phyloP scores from a whole-genome alignment of 805 yeast genomes.

The Metschnikowia corniflorae region DNA sequence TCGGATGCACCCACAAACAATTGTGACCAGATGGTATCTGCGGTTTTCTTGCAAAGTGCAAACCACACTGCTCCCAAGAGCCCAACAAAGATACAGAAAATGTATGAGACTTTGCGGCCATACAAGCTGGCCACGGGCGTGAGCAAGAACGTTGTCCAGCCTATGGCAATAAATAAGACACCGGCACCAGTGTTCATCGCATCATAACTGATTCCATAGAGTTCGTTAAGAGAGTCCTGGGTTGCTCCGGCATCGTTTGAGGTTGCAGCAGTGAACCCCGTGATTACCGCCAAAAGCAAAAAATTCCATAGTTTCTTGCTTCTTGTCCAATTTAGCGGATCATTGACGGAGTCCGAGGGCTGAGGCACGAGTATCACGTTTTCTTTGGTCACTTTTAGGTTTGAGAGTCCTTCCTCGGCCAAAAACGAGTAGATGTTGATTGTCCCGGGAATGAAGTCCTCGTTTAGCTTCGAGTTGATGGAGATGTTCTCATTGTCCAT shows the following conservation, averaged over 20 bases:
- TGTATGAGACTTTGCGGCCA: slow-evolving; percentile 63
- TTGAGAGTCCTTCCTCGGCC: slow-evolving; percentile 12
- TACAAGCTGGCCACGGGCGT: slow-evolving; percentile 69
- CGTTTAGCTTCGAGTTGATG: too few relatives aligned
- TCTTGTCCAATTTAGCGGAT: slow-evolving; percentile 44
- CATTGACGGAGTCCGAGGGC: slow-evolving; percentile 48
- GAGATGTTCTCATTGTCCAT: too few relatives aligned
- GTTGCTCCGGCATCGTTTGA: slow-evolving; percentile 73
- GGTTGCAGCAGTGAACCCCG: slow-evolving; percentile 69
- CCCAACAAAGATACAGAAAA: slow-evolving; percentile 59
- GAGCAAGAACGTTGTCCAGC: slow-evolving; percentile 56
- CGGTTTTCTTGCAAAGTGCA: slow-evolving; percentile 48
- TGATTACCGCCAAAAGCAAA: slow-evolving; percentile 46
- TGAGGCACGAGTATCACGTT: slow-evolving; percentile 44
- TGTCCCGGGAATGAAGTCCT: slow-evolving; percentile 20
- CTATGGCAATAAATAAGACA: slow-evolving; percentile 67
- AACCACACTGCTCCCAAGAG: slow-evolving; percentile 70
- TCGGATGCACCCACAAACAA: slow-evolving; percentile 78
- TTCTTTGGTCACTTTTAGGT: slow-evolving; percentile 19
- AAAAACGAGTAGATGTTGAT: slow-evolving; percentile 15
- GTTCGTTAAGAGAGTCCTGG: slow-evolving; percentile 60
- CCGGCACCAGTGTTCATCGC: slow-evolving; percentile 82
- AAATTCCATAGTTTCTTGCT: slow-evolving; percentile 38
- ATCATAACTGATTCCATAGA: slow-evolving; percentile 61
- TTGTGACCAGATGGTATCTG: slow-evolving; percentile 74